Evolutionary conservation across 192 early-diverging fungal species (phyloP).

Genomic region (Coemansia umbellata): DNA sequence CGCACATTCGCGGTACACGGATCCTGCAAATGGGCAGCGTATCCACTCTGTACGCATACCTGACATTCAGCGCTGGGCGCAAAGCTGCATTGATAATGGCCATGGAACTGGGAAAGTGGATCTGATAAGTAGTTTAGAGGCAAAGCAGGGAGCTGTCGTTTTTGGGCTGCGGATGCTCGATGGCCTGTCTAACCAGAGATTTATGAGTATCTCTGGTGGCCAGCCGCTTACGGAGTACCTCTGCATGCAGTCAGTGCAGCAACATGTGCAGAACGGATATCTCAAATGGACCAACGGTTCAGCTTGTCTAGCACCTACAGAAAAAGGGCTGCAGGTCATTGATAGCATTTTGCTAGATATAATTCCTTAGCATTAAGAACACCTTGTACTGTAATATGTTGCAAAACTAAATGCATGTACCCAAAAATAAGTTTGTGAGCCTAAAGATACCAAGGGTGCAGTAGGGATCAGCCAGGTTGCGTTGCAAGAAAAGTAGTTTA

Average conservation of each 20-base stretch:
- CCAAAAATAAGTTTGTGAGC: too few species aligned
- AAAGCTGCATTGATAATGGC: conserved; percentile 19
- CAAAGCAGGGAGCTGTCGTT: conserved; percentile 43
- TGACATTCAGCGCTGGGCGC: conserved; percentile 24
- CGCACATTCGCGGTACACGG: conserved; percentile 53
- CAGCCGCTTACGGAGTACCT: conserved; percentile 25
- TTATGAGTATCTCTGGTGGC: conserved; percentile 14
- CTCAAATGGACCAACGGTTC: conserved; percentile 6
- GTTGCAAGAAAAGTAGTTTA: background rate
- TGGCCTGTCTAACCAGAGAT: conserved; percentile 26
- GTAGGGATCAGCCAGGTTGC: too few species aligned
- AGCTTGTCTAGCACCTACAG: conserved; percentile 24
- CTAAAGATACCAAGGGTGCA: too few species aligned
- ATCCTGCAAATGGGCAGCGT: conserved; percentile 14
- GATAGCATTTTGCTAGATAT: conserved; percentile 39
- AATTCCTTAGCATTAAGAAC: conserved; percentile 7
- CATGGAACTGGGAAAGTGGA: conserved; percentile 18
- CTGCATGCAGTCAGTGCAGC: conserved; percentile 23
- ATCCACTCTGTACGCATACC: conserved; percentile 25
- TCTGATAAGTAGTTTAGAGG: conserved; percentile 1
- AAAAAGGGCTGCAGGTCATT: conserved; percentile 35
- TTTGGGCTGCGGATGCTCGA: conserved; percentile 51
- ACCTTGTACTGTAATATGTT: too few species aligned
- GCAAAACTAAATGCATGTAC: too few species aligned
- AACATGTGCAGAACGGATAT: conserved; percentile 14